Evolutionary conservation across 2,329 filamentous ascomycete species (phyloP).

Genomic region (Aspergillus terreus): DNA sequence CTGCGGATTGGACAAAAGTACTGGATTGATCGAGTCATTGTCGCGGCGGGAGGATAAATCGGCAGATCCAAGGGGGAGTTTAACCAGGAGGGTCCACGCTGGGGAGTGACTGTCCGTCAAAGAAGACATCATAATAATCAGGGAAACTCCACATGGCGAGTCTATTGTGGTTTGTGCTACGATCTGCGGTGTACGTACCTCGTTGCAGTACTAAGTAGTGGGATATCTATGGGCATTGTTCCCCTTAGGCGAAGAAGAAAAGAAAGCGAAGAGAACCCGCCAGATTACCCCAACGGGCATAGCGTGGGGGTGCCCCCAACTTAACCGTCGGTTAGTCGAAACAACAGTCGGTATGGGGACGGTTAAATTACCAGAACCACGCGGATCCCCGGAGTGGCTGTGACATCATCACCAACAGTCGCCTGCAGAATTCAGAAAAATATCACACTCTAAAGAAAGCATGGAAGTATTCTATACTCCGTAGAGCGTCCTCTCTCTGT

Average conservation of each 20-base stretch:
- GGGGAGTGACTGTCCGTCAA: no score
- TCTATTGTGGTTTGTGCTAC: no score
- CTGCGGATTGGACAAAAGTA: background rate
- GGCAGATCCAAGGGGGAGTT: background rate
- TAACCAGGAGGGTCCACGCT: no score
- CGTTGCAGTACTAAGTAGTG: no score
- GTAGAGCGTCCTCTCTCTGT: no score
- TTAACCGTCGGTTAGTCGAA: background rate
- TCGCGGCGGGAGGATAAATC: background rate
- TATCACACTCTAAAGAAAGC: no score
- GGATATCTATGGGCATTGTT: no score
- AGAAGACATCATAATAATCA: no score
- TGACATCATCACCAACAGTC: background rate
- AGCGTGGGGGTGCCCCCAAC: slow-evolving; percentile 20
- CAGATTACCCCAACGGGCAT: slow-evolving; percentile 4
- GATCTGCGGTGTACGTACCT: no score
- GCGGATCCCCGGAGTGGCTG: background rate
- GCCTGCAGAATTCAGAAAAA: no score
- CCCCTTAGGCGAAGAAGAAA: background rate
- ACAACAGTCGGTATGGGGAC: background rate
- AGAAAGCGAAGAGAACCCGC: background rate
- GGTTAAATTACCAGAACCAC: background rate
- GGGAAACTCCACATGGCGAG: no score
- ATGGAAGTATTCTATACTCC: no score
- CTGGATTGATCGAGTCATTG: background rate